Evolutionary conservation across 495 filamentous ascomycete species (phyloP), one percentile per base, ranked within the genome.

Genomic region (Penicillium cosmopolitanum): DNA sequence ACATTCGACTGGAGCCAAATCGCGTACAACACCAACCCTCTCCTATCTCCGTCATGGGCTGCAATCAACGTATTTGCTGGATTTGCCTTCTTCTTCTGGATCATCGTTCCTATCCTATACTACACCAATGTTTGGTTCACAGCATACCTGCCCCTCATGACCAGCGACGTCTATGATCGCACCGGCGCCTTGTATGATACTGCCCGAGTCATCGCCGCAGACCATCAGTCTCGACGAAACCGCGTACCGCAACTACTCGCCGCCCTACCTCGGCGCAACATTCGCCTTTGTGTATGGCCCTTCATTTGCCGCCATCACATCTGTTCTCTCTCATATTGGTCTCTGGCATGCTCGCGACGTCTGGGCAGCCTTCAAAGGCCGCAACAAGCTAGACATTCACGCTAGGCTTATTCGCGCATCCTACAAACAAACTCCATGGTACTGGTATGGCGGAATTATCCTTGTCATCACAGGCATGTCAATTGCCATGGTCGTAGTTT

Each of bases 281-380:
- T 93, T 92, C 58, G 89, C 89, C 15, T 79, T 95, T 25, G 88
- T 87, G 60, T 96, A 94, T 56, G 91, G 86, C 0, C 83, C 94
- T 21, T 90, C 92, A 48, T 96, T 96, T 66, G 91, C 91, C 2
- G 86, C 88, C 1, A 79, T 95, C 38, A 87, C 91, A 16, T 83
- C 89, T 1, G 74, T 88, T 3, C 70, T 90, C 19, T 81, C 85
- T 0, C 82, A 88, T 59, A 86, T 83, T 2, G 84, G 79, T 50
- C 63, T 89, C 31, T 82, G 85, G 69, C 80, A 88, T 44, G 73
- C 82, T 12, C 77, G 83, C 36, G 79, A 82, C 34, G 83, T 89
- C 36, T 85, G 84, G 81, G 57, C 72, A 28, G 73, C 77, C 19
- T 56, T 77, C 47, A 59, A 73, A 43, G 73, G 71, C 23, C 72